Conservation (phyloP, 179 eudicot genomes). For the Silene noctiflora region DNA sequence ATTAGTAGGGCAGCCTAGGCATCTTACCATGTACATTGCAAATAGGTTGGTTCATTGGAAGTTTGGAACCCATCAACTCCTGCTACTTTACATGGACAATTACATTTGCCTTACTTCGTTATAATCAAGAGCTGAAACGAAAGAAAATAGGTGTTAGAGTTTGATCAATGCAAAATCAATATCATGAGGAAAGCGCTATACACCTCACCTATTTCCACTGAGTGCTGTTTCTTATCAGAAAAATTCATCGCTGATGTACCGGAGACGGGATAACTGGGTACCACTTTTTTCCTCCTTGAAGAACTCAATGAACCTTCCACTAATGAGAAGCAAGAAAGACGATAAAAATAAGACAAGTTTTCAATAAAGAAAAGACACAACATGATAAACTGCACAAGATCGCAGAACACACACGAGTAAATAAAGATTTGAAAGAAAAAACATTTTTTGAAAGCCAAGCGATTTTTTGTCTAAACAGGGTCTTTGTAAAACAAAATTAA, state of each 20-base stretch:
- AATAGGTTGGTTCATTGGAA: background rate
- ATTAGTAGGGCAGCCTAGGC: background rate
- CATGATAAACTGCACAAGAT: background rate
- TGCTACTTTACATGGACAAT: background rate
- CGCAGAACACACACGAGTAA: background rate
- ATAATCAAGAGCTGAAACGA: slow-evolving; percentile 16
- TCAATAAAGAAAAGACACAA: background rate
- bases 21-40: slow-evolving; percentile 8
- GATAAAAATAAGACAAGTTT: background rate
- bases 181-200: background rate
- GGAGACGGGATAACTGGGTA: slow-evolving; percentile 21
- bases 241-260: slow-evolving; percentile 25
- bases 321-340: slow-evolving; percentile 19
- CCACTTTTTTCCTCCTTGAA: slow-evolving; percentile 47
- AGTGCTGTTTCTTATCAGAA: slow-evolving; percentile 20
- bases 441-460: background rate
- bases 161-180: slow-evolving; percentile 2
- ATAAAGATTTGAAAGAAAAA: background rate
- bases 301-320: slow-evolving; percentile 91
- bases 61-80: slow-evolving; percentile 10
- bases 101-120: slow-evolving; percentile 15
- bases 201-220: slow-evolving; percentile 29
- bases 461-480: background rate
- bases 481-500: background rate
- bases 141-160: background rate